Conservation (phyloP, 1,139 yeast species). For the Candida smagusa region DNA sequence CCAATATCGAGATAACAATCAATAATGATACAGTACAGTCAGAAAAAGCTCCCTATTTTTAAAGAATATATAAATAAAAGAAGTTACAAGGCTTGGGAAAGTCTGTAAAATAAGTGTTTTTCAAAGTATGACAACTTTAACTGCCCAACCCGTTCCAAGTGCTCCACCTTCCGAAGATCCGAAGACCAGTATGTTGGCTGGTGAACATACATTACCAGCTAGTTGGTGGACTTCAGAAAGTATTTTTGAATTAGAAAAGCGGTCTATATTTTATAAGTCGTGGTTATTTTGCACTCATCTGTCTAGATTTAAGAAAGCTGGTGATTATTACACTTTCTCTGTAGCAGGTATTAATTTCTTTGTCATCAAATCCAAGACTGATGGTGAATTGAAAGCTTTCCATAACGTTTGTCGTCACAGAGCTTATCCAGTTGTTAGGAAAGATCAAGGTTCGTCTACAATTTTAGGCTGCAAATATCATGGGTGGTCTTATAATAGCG, state of each 20-base stretch:
- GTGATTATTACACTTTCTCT: slow-evolving; percentile 51
- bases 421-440: slow-evolving; percentile 59
- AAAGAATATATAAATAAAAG: too few relatives aligned
- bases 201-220: slow-evolving; percentile 61
- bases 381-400: slow-evolving; percentile 53
- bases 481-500: slow-evolving; percentile 64
- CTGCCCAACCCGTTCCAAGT: slow-evolving; percentile 13
- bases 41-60: too few relatives aligned
- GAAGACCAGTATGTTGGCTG: slow-evolving; percentile 29
- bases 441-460: slow-evolving; percentile 54
- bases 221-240: slow-evolving; percentile 64
- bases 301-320: slow-evolving; percentile 51
- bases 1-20: too few relatives aligned
- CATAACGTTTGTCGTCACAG: slow-evolving; percentile 65
- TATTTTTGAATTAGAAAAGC: slow-evolving; percentile 54
- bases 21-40: too few relatives aligned
- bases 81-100: too few relatives aligned
- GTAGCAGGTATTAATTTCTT: slow-evolving; percentile 55
- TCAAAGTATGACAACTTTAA: slow-evolving; percentile 10
- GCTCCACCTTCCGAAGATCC: slow-evolving; percentile 27
- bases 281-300: slow-evolving; percentile 55
- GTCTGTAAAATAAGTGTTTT: too few relatives aligned
- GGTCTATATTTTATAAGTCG: slow-evolving; percentile 53
- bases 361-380: slow-evolving; percentile 48
- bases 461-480: slow-evolving; percentile 60